Evolutionary conservation across 192 early-diverging fungal genomes (phyloP), one percentile per base, ranked within the genome.

Genomic region (Glomus cerebriforme): DNA sequence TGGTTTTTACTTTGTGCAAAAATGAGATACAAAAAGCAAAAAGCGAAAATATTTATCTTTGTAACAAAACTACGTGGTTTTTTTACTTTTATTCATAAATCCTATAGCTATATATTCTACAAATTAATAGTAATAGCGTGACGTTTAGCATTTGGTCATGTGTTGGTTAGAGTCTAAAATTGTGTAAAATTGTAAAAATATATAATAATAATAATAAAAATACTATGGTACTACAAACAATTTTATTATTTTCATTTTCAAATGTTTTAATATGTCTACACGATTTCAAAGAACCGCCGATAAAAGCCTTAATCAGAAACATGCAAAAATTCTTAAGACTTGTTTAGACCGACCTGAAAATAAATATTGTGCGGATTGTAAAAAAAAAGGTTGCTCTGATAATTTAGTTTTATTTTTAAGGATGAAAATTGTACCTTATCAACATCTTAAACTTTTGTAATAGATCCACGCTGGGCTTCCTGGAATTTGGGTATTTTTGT

Each of bases 311-410:
- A 93, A 91, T 74, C 92, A 95, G 63, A 89, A 92, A 60, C 88
- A 95, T 77, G 77, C 91, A 13, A 87, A 86, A 71, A 87, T 93
- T 26, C 85, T 96, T 24, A 92, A 93, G 81, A 80, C 85, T n/a
- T 85, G 94, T 27, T 86, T 96, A 85, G 84, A 87, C 62, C 82
- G 87, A 70, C 83, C 90, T 6, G 89, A 91, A 34, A 96, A 96
- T 83, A 87, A 87, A 43, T 85, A 85, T 59, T 95, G 94, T 83
- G 92, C 89, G n/a, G 94, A 95, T 79, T 95, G 94, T 85, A 84
- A 90, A 45, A 91, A 91, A 80, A 92, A 93, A 86, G 93, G 93
- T 93, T 62, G 22, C 47, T 10, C 12, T 70, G 15, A 32, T 24
- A 29, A n/a, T 60, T 58, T 45, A 49, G 13, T 59, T 75, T 31